Conservation (phyloP, 805 yeast genomes). For the Nakazawaea sp. region DNA sequence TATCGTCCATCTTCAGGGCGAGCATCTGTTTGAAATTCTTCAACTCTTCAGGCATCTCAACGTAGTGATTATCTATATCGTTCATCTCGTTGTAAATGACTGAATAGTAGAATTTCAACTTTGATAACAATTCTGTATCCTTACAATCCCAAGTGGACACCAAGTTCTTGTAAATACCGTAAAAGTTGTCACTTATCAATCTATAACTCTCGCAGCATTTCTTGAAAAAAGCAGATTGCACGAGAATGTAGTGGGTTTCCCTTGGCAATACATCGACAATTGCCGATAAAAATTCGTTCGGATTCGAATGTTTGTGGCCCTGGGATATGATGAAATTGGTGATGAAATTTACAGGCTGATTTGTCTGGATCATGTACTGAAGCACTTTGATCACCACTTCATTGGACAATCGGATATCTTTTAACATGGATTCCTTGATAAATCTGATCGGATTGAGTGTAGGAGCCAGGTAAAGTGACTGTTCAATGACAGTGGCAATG, state of each 20-base stretch:
- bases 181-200: slow-evolving; percentile 25
- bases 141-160: slow-evolving; percentile 10
- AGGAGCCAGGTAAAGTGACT: slow-evolving; percentile 12
- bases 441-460: slow-evolving; percentile 19
- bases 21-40: slow-evolving; percentile 17
- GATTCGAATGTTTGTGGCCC: slow-evolving; percentile 21
- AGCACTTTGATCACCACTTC: slow-evolving; percentile 18
- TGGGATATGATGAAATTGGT: slow-evolving; percentile 22
- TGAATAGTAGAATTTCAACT: slow-evolving; percentile 21
- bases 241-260: slow-evolving; percentile 14
- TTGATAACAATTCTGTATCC: slow-evolving; percentile 14
- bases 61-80: slow-evolving; percentile 27
- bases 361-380: slow-evolving; percentile 16
- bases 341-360: slow-evolving; percentile 11
- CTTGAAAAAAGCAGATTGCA: slow-evolving; percentile 21
- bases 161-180: slow-evolving; percentile 26
- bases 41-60: slow-evolving; percentile 24
- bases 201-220: slow-evolving; percentile 26
- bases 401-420: slow-evolving; percentile 19
- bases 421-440: slow-evolving; percentile 22
- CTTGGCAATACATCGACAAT: slow-evolving; percentile 20
- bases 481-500: neutral
- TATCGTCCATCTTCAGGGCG: too few species aligned
- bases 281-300: slow-evolving; percentile 25
- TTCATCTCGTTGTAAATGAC: slow-evolving; percentile 25